Evolutionary conservation across 371 early-diverging fungal genomes (phyloP), one percentile per base, ranked within the genome.

Genomic region (Mortierella sp.): DNA sequence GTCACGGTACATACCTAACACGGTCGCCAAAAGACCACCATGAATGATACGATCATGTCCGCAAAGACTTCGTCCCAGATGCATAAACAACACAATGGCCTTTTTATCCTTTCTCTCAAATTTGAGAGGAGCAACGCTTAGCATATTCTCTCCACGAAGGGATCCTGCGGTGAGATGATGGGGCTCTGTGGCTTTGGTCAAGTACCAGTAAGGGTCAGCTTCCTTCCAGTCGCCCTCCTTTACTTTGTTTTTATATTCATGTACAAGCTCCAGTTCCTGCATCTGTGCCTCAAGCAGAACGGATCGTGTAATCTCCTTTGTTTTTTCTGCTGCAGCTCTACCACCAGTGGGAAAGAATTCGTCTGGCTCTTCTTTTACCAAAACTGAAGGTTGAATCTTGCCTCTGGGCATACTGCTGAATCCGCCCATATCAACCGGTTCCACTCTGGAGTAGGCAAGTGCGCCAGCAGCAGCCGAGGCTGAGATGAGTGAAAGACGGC

Each of bases 1-100:
- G 13, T 22, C 24, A n/a, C 16, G 4, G 4, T 22, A 69, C 65
- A 92, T 94, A 83, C 94, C 95, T 45, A 94, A 84, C 52, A 95
- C 67, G 8, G 93, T 93, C 0, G 91, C 93, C 70, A 91, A 86
- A 22, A 94, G 77, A 41, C 95, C 95, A 16, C 94, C 94, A 68
- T 94, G 95, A 33, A 94, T 88, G 74, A 94, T 92, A 32, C 89
- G 88, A 40, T 91, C 90, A 78, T 94, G 94, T 6, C 94, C 94
- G 65, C 94, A 93, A 33, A 90, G 83, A 65, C 75, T 79, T 19
- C 87, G 71, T 60, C 81, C 81, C 33, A 80, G 47, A 36, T 80
- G 81, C 72, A 80, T 59, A 47, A 80, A 74, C 57, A 80, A 60
- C 2, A 80, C 81, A 28, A 75, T 72, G n/a, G 72, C 81, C 59